These are phyloP conservation scores for Colletotrichum sp. DNA, from an alignment of 2,329 filamentous ascomycete species.

Conservation along the genomic window DNA sequence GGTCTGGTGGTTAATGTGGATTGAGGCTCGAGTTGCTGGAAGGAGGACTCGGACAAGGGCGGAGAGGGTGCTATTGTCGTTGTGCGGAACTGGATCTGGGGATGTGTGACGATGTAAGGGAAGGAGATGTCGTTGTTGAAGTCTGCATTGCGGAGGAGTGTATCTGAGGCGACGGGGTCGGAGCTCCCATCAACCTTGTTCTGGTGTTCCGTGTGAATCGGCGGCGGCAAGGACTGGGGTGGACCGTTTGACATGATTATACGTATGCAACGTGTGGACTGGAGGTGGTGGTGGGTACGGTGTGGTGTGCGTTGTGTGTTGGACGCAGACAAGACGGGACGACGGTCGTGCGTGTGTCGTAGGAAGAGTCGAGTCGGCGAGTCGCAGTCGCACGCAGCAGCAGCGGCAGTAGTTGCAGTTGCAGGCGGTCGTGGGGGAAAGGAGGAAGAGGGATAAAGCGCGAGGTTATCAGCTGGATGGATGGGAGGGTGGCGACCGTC, in stretches of 20 bases:
- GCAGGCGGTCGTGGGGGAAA: slow-evolving; percentile 11
- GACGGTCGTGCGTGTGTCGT: slow-evolving; percentile 16
- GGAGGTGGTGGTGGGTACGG: slow-evolving; percentile 8
- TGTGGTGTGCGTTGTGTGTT: not conserved
- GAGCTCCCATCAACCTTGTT: slow-evolving; percentile 17
- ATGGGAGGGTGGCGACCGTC: slow-evolving; percentile 21
- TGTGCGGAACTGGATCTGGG: slow-evolving; percentile 38
- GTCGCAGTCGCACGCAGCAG: not conserved
- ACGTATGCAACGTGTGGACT: slow-evolving; percentile 9
- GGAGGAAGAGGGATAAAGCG: slow-evolving; percentile 24
- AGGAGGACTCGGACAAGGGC: slow-evolving; percentile 27
- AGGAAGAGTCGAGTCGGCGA: not conserved
- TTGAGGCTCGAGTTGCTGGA: slow-evolving; percentile 15
- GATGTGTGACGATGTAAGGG: slow-evolving; percentile 22
- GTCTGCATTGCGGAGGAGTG: slow-evolving; percentile 17
- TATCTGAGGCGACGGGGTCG: slow-evolving; percentile 19
- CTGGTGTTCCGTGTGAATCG: slow-evolving; percentile 8
- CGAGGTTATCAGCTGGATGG: slow-evolving; percentile 28
- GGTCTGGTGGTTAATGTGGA: not conserved
- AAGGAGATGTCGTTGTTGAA: slow-evolving; percentile 20
- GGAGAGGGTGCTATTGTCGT: slow-evolving; percentile 45
- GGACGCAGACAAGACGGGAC: not conserved
- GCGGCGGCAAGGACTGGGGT: slow-evolving; percentile 16
- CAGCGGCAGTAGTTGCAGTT: not conserved
- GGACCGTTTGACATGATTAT: slow-evolving; percentile 23